A percentile compares a stretch with the other conserved stretches of the same genome.
Conservation (phyloP, 1,284 basidiomycete genomes). For the Ceratobasidium sp. region DNA sequence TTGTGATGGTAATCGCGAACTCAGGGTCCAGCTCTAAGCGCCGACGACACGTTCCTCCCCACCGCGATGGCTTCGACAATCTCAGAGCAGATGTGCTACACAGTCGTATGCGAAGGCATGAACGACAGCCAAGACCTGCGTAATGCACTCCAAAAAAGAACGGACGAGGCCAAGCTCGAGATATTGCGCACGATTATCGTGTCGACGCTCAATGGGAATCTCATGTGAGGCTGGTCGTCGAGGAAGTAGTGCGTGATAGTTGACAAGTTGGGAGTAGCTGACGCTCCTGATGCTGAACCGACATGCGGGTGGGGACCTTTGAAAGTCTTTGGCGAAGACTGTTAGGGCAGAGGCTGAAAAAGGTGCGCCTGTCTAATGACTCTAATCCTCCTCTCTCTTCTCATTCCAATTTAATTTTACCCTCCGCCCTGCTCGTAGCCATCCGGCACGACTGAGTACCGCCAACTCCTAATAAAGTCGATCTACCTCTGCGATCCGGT, state of each 20-base stretch:
- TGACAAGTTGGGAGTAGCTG: neutral
- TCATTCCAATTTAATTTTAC: no score
- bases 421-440: neutral
- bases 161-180: conserved; percentile 98
- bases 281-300: conserved; percentile 43
- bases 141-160: conserved; percentile 89
- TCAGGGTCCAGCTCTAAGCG: conserved; percentile 10
- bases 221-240: conserved; percentile 59
- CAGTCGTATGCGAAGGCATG: conserved; percentile 83
- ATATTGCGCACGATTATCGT: conserved; percentile 96
- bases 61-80: conserved; percentile 26
- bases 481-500: conserved; percentile 98
- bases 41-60: conserved; percentile 35
- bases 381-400: neutral
- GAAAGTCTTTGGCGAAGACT: conserved; percentile 96
- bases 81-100: conserved; percentile 70
- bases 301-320: no score
- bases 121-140: conserved; percentile 83
- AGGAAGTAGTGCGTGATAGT: conserved; percentile 37
- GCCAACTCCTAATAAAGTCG: conserved; percentile 96
- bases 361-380: conserved; percentile 61
- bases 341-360: conserved; percentile 87
- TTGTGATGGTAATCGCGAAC: neutral
- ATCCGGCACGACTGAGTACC: conserved; percentile 70
- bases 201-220: conserved; percentile 94